A percentile compares a stretch with the other conserved stretches of the same genome.
phyloP scores from a whole-genome alignment of 1,284 basidiomycete genomes.

The Ceratobasidium papillatum region DNA sequence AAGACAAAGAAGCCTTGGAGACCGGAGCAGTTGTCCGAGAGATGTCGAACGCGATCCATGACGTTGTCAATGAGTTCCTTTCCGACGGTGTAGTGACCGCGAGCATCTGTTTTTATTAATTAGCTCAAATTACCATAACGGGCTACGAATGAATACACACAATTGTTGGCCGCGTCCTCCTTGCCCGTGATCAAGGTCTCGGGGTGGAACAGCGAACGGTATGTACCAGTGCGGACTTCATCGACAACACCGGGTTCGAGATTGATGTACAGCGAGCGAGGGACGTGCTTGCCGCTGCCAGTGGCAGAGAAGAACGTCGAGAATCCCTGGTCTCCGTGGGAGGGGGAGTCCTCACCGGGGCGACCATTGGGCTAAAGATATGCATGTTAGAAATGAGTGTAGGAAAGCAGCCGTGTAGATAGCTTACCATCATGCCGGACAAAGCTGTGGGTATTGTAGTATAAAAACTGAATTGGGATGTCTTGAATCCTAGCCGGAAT shows the following conservation, averaged over 20 bases:
- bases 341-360: slow-evolving; percentile 76
- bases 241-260: slow-evolving; percentile 96
- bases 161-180: slow-evolving; percentile 99
- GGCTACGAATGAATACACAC: slow-evolving; percentile 58
- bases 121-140: slow-evolving; percentile 44
- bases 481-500: no score
- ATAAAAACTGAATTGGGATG: no score
- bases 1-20: slow-evolving; percentile 99
- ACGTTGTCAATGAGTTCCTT: slow-evolving; percentile 88
- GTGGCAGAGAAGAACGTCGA: slow-evolving; percentile 96
- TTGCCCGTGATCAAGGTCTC: slow-evolving; percentile 99
- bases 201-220: slow-evolving; percentile 96
- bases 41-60: slow-evolving; percentile 94
- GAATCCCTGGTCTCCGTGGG: slow-evolving; percentile 87
- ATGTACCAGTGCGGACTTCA: slow-evolving; percentile 94
- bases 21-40: slow-evolving; percentile 91
- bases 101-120: slow-evolving; percentile 72
- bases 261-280: slow-evolving; percentile 96
- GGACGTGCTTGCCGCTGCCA: slow-evolving; percentile 87
- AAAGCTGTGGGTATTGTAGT: no score
- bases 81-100: slow-evolving; percentile 97
- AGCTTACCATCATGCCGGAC: slow-evolving; percentile 91
- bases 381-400: neutral
- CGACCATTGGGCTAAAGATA: slow-evolving; percentile 85
- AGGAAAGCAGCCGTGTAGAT: neutral